phyloP scores from a whole-genome alignment of 768 basidiomycete genomes.

The Boletus vermiculosoides region DNA sequence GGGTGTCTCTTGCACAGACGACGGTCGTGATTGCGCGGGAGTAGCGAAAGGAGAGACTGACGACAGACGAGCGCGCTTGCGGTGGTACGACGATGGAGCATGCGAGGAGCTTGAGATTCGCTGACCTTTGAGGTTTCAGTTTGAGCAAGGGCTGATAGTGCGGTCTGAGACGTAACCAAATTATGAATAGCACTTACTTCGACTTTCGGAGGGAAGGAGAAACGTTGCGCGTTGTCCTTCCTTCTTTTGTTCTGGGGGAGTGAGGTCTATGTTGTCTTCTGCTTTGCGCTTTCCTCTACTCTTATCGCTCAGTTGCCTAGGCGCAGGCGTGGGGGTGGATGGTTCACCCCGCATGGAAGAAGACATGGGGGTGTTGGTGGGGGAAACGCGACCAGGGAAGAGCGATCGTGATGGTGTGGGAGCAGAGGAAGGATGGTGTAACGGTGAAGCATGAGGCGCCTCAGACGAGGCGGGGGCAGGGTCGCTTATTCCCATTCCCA shows the following conservation, averaged over 20 bases:
- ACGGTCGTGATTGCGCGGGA: constrained; percentile 31
- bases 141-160: constrained; percentile 26
- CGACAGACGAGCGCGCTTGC: constrained; percentile 67
- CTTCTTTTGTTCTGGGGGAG: constrained; percentile 62
- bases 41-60: constrained; percentile 35
- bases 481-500: constrained; percentile 12
- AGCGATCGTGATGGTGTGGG: constrained; percentile 21
- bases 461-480: constrained; percentile 15
- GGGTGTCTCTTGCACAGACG: constrained; percentile 30
- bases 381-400: constrained; percentile 11
- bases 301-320: constrained; percentile 34
- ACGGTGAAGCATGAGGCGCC: constrained; percentile 6
- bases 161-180: constrained; percentile 19
- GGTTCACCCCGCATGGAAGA: constrained; percentile 23
- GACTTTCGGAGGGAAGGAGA: constrained; percentile 51
- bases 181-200: constrained; percentile 45
- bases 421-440: constrained; percentile 15
- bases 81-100: constrained; percentile 71
- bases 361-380: constrained; percentile 9
- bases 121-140: constrained; percentile 41
- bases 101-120: constrained; percentile 53
- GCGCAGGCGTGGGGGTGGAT: constrained; percentile 34
- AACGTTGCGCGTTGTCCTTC: constrained; percentile 57
- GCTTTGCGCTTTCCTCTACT: constrained; percentile 69
- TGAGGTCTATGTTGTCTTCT: constrained; percentile 66